These are phyloP conservation scores for Grosmannia huntii DNA, from an alignment of 2,329 filamentous ascomycete species.

Conservation along the genomic window DNA sequence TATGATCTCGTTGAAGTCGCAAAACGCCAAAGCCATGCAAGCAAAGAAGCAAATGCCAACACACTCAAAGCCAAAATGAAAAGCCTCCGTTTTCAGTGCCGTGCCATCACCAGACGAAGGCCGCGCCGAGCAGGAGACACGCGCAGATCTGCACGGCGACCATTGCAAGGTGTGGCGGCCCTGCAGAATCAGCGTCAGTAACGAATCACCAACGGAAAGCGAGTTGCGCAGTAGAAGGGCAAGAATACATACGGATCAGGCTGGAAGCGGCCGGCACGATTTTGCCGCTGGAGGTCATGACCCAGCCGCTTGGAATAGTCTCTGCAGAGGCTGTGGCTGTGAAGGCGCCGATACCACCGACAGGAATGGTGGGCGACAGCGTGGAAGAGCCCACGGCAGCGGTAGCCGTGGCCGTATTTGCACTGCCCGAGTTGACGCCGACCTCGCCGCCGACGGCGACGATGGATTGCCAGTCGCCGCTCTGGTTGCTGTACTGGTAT, in stretches of 20 bases:
- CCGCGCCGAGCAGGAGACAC: conserved; percentile 19
- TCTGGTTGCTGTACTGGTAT: conserved; percentile 70
- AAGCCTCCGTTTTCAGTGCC: background rate
- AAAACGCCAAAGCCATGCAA: background rate
- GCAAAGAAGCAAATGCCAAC: too few relatives aligned
- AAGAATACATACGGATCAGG: conserved; percentile 30
- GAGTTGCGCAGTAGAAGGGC: too few relatives aligned
- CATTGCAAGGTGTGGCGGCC: conserved; percentile 29
- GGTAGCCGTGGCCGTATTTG: conserved; percentile 43
- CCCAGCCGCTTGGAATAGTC: conserved; percentile 65
- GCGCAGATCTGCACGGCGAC: conserved; percentile 35
- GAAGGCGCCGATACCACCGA: conserved; percentile 50
- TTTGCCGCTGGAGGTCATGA: conserved; percentile 66
- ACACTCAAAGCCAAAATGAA: too few relatives aligned
- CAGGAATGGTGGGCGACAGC: conserved; percentile 53
- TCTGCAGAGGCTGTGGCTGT: conserved; percentile 35
- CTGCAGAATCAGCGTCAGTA: conserved; percentile 10
- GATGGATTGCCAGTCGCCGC: conserved; percentile 73
- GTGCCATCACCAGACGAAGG: background rate
- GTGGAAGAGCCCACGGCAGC: conserved; percentile 51
- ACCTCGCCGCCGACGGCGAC: conserved; percentile 64
- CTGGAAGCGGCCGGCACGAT: conserved; percentile 60
- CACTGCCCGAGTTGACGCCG: conserved; percentile 51
- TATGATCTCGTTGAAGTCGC: background rate
- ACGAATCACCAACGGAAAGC: background rate